Evolutionary conservation across 257 asterid species (phyloP).

Genomic region (Jaltomata sinuosa): DNA sequence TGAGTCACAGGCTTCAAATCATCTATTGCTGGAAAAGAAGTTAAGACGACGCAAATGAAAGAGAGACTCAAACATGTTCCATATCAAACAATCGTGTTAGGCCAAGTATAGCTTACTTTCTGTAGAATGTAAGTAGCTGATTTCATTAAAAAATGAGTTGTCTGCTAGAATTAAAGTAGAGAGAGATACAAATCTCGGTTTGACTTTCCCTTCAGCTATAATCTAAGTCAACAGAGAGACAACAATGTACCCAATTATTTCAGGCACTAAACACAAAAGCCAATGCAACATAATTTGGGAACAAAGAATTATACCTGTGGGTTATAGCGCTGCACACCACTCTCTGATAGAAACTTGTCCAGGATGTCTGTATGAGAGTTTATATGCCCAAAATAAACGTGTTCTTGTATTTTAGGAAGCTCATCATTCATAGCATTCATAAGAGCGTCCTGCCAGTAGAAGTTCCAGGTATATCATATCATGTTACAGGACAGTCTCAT

Average conservation of each 20-base stretch:
- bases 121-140: constrained; percentile 71
- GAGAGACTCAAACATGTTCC: constrained; percentile 14
- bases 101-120: constrained; percentile 53
- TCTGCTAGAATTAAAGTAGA: constrained; percentile 48
- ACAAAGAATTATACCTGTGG: constrained; percentile 52
- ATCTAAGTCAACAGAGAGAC: constrained; percentile 43
- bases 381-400: constrained; percentile 89
- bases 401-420: constrained; percentile 96
- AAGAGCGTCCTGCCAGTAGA: constrained; percentile 69
- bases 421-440: constrained; percentile 92
- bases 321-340: constrained; percentile 88
- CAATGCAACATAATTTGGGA: neutral
- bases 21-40: constrained; percentile 59
- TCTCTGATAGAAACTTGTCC: constrained; percentile 81
- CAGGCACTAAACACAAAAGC: neutral
- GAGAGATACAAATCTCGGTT: constrained; percentile 70
- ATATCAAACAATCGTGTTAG: constrained; percentile 9
- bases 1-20: constrained; percentile 97
- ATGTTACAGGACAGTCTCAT: neutral
- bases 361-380: constrained; percentile 80
- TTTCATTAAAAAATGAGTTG: constrained; percentile 54
- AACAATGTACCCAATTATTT: neutral
- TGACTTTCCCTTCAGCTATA: constrained; percentile 77
- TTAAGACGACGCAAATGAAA: constrained; percentile 8
- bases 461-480: constrained; percentile 2